A percentile compares a stretch with the other conserved stretches of the same genome.
These are phyloP conservation scores for Lepraria neglecta DNA, from an alignment of 495 filamentous ascomycete genomes.

Conservation along the genomic window DNA sequence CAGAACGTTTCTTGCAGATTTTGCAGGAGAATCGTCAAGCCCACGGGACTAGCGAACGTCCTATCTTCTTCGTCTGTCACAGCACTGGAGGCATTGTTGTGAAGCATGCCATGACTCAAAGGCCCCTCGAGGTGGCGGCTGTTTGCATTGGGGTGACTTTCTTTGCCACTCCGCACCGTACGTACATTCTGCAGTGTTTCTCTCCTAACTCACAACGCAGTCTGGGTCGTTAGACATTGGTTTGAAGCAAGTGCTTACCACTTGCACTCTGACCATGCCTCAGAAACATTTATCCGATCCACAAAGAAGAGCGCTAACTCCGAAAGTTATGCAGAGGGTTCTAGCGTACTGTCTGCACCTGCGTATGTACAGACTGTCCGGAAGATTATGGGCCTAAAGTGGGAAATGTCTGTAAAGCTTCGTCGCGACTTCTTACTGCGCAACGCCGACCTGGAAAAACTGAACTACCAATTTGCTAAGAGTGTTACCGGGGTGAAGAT, in stretches of 20 bases:
- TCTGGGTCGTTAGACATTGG: too few relatives aligned
- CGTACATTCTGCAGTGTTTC: too few relatives aligned
- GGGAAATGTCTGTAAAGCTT: slow-evolving; percentile 44
- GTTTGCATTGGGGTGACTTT: slow-evolving; percentile 59
- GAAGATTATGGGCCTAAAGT: slow-evolving; percentile 47
- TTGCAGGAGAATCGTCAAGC: slow-evolving; percentile 6
- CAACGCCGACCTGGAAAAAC: slow-evolving; percentile 40
- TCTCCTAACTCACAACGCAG: too few relatives aligned
- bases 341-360: slow-evolving; percentile 55
- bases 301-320: too few relatives aligned
- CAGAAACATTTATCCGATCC: too few relatives aligned
- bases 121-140: slow-evolving; percentile 36
- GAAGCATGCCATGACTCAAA: slow-evolving; percentile 34
- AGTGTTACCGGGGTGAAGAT: slow-evolving; percentile 58
- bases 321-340: slow-evolving; percentile 36
- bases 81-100: slow-evolving; percentile 52
- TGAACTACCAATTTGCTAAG: slow-evolving; percentile 52
- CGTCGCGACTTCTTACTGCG: slow-evolving; percentile 45
- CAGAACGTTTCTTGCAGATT: slow-evolving; percentile 14
- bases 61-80: slow-evolving; percentile 59
- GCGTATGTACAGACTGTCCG: slow-evolving; percentile 50
- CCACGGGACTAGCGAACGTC: slow-evolving; percentile 34
- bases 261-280: too few relatives aligned
- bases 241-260: too few relatives aligned
- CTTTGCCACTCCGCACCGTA: slow-evolving; percentile 52